Evolutionary conservation across 129 eudicot genomes (phyloP).

Genomic region (Ambrosia trifida): DNA sequence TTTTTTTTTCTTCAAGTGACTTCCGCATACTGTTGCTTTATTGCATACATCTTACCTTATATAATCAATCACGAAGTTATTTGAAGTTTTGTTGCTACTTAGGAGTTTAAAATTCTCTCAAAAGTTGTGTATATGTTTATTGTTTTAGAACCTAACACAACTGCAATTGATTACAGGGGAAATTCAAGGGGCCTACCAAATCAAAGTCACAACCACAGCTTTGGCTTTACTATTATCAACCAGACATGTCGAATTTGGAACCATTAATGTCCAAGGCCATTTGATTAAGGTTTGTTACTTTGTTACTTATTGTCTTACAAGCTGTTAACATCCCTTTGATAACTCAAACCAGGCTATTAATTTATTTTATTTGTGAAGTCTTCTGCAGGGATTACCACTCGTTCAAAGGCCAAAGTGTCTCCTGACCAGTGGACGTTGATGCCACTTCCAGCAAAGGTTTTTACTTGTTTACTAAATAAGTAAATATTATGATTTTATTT

Average conservation of each 20-base stretch:
- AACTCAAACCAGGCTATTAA: constrained; percentile 13
- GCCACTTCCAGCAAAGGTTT: constrained; percentile 89
- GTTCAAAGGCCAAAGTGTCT: constrained; percentile 74
- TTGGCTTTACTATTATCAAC: constrained; percentile 79
- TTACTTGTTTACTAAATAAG: not conserved
- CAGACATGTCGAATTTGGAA: constrained; percentile 72
- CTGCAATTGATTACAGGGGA: constrained; percentile 63
- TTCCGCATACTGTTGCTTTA: not conserved
- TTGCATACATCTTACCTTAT: no score
- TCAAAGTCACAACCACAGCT: constrained; percentile 90
- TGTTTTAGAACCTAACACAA: constrained; percentile 1
- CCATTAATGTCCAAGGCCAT: constrained; percentile 72
- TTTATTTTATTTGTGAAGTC: constrained; percentile 44
- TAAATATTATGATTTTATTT: no score
- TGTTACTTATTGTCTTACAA: constrained; percentile 17
- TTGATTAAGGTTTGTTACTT: constrained; percentile 69
- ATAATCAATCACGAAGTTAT: not conserved
- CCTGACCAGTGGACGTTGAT: constrained; percentile 92
- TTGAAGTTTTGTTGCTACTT: not conserved
- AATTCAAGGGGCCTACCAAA: constrained; percentile 90
- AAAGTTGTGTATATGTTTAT: constrained; percentile 9
- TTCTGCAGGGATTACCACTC: constrained; percentile 88
- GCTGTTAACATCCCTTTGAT: constrained; percentile 2
- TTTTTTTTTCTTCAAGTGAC: not conserved
- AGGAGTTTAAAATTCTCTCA: not conserved